Base-by-base conservation (phyloP, 2,329 filamentous ascomycete genomes). In the Fusarium metavorans region DNA sequence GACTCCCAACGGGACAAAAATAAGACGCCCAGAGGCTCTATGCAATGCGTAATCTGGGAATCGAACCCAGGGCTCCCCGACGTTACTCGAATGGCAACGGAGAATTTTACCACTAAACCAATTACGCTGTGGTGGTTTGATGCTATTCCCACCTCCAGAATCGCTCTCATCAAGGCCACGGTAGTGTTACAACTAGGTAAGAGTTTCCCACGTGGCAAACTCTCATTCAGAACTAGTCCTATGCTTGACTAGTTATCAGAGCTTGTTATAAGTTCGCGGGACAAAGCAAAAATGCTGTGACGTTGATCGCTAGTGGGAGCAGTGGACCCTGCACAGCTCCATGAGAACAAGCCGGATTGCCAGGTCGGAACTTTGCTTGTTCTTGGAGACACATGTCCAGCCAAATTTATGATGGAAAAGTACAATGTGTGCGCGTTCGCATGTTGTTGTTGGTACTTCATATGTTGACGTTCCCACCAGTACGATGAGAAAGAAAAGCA, bases 51-150 rank as follows among this genome's bases (percentile, higher is more conserved):
- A 45, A 65, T 65, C 62, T 48, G 52, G 62, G 62, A 59, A 65
- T 65, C 62, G 52, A 65, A 65, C 62, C 62, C 39, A 48, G 52
- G 62, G 62, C 62, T 65, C 62, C 61, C 61, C 61, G 61, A 64
- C 50, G 50, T 10, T 64, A 13, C 62, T 58, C 62, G 27, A 23
- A 48, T 64, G 62, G 62, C 62, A 64, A 64, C 62, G 50, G 62
- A 64, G 62, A 64, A 64, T 64, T 64, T 64, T 64, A 64, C 62
- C 62, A 64, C 62, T 64, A 64, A 64, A 64, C 50, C 62, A 64
- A 64, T 64, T 34, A 64, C 61, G 61, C 61, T 25, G n/a, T 34
- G 14, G 10, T 32, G 37, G 3, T 45, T 39, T 34, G 35, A 64
- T 57, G 61, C 45, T 32, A 10, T 48, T 6, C 8, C 14, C 5